Evolutionary conservation across 495 filamentous ascomycete species (phyloP), one percentile per base, ranked within the genome.

Genomic region (Evernia prunastri): DNA sequence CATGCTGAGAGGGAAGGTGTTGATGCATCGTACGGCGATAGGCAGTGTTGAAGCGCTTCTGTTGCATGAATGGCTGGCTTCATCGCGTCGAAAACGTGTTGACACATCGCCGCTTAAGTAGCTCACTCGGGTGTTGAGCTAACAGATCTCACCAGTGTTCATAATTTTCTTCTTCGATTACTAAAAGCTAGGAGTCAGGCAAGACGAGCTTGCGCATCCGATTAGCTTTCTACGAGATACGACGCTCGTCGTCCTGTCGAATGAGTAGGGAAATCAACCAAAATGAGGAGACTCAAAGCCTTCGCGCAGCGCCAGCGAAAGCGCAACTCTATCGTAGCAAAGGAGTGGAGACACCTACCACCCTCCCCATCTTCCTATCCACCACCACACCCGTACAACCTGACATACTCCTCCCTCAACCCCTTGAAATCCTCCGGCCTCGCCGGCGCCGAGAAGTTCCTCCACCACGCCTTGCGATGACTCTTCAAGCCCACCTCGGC

Each of bases 401-500:
- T 56, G 8, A 43, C 63, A 68, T 75, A 77, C 58, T 77, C 75
- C 27, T 68, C 65, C 17, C 67, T 57, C 2, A 72, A 27, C 18
- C 65, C 64, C 27, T 36, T 65, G 47, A 75, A 64, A 65, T 76
- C 71, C 15, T 56, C 64, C 45, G 73, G 70, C 56, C 70, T 63
- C 33, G 63, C 68, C 36, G 75, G 72, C 49, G 59, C 65, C 27
- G 71, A 53, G 45, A 70, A 57, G 43, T 74, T 59, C n/a, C 64
- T 45, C 66, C 73, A 74, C 35, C 72, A 71, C 47, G 61, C 69
- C 33, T 53, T 15, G 7, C 66, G 63, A 70, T 78, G 73, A 60
- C 70, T 72, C 17, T 47, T 56, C 47, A 77, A 53, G 6, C 76
- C 74, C 25, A 77, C 47, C 40, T 78, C 63, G 23, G 65, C 62